phyloP scores from a whole-genome alignment of 2,329 filamentous ascomycete species.

The Tetracladium maxilliforme region DNA sequence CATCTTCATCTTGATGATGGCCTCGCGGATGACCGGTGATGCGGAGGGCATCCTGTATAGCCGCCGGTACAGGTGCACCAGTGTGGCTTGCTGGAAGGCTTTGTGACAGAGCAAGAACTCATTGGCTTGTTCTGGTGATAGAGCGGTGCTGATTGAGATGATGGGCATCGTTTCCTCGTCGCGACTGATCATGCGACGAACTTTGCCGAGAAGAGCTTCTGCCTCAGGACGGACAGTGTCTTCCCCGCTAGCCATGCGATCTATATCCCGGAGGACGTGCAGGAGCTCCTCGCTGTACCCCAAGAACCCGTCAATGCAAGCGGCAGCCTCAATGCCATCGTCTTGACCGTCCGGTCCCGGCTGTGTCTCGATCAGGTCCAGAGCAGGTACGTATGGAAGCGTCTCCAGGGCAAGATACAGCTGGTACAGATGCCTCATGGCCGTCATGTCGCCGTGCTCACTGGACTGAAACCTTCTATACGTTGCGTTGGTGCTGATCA shows the following conservation, averaged over 20 bases:
- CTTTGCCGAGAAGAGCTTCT: slow-evolving; percentile 8
- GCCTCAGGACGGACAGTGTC: slow-evolving; percentile 3
- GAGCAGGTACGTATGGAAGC: slow-evolving; percentile 7
- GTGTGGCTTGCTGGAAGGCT: slow-evolving; percentile 9
- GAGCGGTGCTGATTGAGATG: slow-evolving; percentile 5
- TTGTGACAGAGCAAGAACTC: slow-evolving; percentile 9
- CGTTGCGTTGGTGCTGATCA: slow-evolving; percentile 6
- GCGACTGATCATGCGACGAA: slow-evolving; percentile 8
- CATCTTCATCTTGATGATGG: slow-evolving; percentile 3
- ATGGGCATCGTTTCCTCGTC: slow-evolving; percentile 5
- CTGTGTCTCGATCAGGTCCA: slow-evolving; percentile 1
- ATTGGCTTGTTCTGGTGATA: slow-evolving; percentile 4
- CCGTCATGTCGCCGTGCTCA: slow-evolving; percentile 3
- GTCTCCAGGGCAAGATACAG: slow-evolving; percentile 9
- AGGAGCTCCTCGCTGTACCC: slow-evolving; percentile 10
- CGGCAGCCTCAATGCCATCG: background rate
- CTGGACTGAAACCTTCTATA: slow-evolving; percentile 3
- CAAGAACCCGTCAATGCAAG: slow-evolving; percentile 9
- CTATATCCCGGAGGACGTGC: slow-evolving; percentile 7
- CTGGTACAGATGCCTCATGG: slow-evolving; percentile 10
- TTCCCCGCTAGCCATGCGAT: slow-evolving; percentile 3
- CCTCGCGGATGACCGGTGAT: slow-evolving; percentile 3
- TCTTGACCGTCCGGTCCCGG: slow-evolving; percentile 1
- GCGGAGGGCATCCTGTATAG: slow-evolving; percentile 7
- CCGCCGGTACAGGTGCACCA: slow-evolving; percentile 7